A percentile compares a stretch with the other conserved stretches of the same genome.
Conservation (phyloP, 768 basidiomycete genomes). For the Pulveroboletus sp. region DNA sequence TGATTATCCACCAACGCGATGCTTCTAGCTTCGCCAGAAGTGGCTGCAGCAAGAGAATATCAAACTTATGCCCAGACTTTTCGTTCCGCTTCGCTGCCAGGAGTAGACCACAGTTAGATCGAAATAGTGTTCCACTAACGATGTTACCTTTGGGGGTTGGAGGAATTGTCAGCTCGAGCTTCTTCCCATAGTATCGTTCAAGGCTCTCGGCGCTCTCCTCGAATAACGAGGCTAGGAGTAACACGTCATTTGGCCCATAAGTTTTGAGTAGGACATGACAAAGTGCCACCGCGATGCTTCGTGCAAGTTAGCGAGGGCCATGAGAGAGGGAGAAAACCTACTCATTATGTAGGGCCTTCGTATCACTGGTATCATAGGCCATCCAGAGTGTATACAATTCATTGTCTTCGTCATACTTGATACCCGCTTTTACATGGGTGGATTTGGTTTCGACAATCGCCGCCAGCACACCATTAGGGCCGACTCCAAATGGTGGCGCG, state of each 20-base stretch:
- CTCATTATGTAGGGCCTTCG: constrained; percentile 1
- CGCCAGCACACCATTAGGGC: not conserved
- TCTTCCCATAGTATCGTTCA: not conserved
- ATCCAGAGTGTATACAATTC: constrained; percentile 8
- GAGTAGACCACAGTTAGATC: not conserved
- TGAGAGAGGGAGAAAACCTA: not conserved
- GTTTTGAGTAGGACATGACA: constrained; percentile 11
- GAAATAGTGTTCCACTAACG: not conserved
- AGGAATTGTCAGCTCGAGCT: not conserved
- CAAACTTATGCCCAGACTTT: not conserved
- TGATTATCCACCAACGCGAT: too few relatives aligned
- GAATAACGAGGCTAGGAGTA: constrained; percentile 11
- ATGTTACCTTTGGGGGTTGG: not conserved
- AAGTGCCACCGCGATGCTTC: constrained; percentile 10
- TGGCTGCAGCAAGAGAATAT: not conserved
- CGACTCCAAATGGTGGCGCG: constrained; percentile 4
- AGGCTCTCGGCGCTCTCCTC: not conserved
- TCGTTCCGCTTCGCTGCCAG: not conserved
- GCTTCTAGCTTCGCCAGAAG: not conserved
- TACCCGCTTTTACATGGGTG: not conserved
- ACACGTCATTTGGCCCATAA: constrained; percentile 8
- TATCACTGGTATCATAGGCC: not conserved
- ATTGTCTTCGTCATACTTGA: not conserved
- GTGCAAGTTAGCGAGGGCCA: not conserved
- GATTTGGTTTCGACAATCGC: not conserved